Base-by-base conservation (phyloP, 2,329 filamentous ascomycete genomes). In the Colletotrichum higginsianum region DNA sequence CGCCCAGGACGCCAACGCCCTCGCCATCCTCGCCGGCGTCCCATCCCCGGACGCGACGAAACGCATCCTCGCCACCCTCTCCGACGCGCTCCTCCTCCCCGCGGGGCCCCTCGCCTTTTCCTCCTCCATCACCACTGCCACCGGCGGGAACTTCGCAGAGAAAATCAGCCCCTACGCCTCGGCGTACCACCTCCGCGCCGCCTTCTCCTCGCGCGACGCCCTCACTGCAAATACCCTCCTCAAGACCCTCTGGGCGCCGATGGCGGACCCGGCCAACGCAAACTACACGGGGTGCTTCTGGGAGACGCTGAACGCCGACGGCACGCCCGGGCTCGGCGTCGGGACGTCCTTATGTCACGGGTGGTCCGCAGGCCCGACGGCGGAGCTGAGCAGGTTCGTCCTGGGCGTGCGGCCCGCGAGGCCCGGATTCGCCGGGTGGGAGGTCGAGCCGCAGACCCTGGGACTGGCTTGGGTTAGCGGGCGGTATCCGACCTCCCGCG, bases 271-370 rank as follows among this genome's bases (percentile, higher is more conserved):
- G 0, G 1, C 8, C 0, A 71, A 77, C 18, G 71, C 66, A 2
- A 81, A 80, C 56, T 79, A 79, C 60, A 80, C 78, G 0, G 76
- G 75, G 23, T 73, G 65, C 8, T 80, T 80, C 74, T 81, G 78
- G 78, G 79, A 81, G 71, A 77, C 77, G 0, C 64, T 80, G 12
- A 61, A 75, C 30, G 40, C 63, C 3, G 67, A 73, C 11, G 79
- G 78, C 1, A 63, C 46, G 7, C 78, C 78, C 1, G 78, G 76
- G 1, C 72, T 80, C 3, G 78, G 78, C 0, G 4, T 73, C 9
- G 26, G 42, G 1, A 82, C 80, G 2, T 79, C 77, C 21, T 67
- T 82, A 0, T 81, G 80, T 47, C 80, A 82, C 60, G 80, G 76
- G 1, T 82, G 80, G 80, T 73, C 75, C 1, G 75, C 80, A 0